Evolutionary conservation across 345 rosid species (phyloP), one percentile per base, ranked within the genome.

Genomic region (Lepidium africanum): DNA sequence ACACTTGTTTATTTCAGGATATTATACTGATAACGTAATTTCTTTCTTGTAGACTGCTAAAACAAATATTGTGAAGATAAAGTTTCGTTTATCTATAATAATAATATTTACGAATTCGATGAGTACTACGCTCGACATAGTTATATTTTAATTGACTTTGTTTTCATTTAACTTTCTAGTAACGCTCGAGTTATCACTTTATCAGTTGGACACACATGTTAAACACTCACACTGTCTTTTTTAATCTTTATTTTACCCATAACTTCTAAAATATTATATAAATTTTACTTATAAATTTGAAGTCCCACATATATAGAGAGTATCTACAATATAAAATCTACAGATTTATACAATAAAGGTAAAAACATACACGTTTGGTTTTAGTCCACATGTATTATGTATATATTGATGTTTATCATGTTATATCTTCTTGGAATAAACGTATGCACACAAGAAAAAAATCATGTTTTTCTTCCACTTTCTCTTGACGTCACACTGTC

Each of bases 181-280:
- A 74, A 67, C 73, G 73, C 52, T 60, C 64, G 21, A 27, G 17
- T 67, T 41, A 38, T 55, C 39, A 51, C 77, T 48, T 59, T 66
- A 42, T 19, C 33, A 19, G 55, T 42, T 62, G 67, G 68, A 27
- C 40, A 59, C 73, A 45, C 73, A 67, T 74, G 69, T 52, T 60
- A 36, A 67, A 52, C 73, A 67, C 73, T 61, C 69, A 67, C 68
- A 63, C 0, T 67, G 62, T 73, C 72, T 25, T 19, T 36, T 10
- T 10, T 48, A 35, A 9, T 60, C 45, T 17, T 52, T 6, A 6
- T 5, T 39, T 36, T 17, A 49, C 66, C 51, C 61, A 65, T 30
- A 6, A 57, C 71, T 58, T 47, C 10, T 17, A 36, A 37, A 13
- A n/a, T 25, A 42, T 40, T 17, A 47, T 23, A 49, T 2, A 27